Conservation (phyloP, 2,329 filamentous ascomycete species). For the Ceratocystis lukuohia region DNA sequence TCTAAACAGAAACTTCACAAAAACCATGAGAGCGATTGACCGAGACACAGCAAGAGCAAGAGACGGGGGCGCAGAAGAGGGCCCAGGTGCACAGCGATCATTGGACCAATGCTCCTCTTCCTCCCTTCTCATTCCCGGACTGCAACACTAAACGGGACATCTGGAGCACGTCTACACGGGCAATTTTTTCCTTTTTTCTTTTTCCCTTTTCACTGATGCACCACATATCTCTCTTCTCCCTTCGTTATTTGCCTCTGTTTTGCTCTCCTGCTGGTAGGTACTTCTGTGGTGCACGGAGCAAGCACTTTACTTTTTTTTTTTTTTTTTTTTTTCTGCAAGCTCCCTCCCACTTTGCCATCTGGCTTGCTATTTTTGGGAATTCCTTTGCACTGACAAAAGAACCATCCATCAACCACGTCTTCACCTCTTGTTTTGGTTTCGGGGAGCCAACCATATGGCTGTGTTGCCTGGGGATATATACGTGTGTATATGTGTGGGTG, state of each 20-base stretch:
- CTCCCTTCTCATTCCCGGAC: background rate
- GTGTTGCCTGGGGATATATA: too few species aligned
- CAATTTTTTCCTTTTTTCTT: background rate
- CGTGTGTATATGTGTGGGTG: background rate
- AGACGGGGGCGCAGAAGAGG: constrained; percentile 6
- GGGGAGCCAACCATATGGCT: background rate
- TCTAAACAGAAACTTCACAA: too few species aligned
- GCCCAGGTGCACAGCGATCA: constrained; percentile 1
- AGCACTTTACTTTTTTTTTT: background rate
- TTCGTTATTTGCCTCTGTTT: background rate
- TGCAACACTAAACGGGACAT: background rate
- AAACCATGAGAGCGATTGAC: too few species aligned
- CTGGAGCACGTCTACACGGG: background rate
- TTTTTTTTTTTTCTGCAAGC: background rate
- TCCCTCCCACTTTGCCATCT: background rate
- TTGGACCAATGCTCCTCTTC: background rate
- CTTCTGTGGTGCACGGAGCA: constrained; percentile 7
- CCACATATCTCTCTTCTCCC: background rate
- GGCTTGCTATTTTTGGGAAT: constrained; percentile 3
- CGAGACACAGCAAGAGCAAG: background rate
- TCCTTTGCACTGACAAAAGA: constrained; percentile 2
- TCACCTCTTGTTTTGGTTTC: background rate
- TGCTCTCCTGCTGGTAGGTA: constrained; percentile 3
- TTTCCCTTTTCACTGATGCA: too few species aligned
- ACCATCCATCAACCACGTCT: background rate